Conservation (phyloP, 2,329 filamentous ascomycete species). For the Ophiostoma pallidulum region DNA sequence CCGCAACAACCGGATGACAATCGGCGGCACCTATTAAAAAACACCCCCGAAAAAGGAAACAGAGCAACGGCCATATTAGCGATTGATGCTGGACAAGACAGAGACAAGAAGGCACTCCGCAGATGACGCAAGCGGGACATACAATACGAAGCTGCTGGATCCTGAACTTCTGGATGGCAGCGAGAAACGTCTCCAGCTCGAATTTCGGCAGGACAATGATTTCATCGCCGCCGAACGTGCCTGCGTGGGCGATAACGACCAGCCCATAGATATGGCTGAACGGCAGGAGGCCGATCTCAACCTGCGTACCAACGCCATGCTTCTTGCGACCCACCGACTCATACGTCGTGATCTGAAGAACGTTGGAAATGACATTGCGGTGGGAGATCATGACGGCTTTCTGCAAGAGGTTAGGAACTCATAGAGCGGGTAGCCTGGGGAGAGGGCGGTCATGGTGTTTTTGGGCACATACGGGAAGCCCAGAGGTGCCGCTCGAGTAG, state of each 20-base stretch:
- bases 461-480: constrained; percentile 43
- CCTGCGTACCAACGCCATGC: constrained; percentile 24
- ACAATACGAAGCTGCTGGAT: constrained; percentile 58
- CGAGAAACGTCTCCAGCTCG: constrained; percentile 53
- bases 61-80: not conserved
- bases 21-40: constrained; percentile 60
- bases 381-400: constrained; percentile 76
- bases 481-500: constrained; percentile 63
- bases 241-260: constrained; percentile 57
- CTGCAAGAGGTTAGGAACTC: constrained; percentile 25
- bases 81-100: not conserved
- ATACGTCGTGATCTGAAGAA: constrained; percentile 48
- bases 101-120: not conserved
- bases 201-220: constrained; percentile 65
- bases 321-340: constrained; percentile 25
- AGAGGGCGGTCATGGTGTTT: not conserved
- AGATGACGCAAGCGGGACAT: constrained; percentile 21
- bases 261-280: constrained; percentile 72
- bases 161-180: constrained; percentile 56
- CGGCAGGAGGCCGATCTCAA: constrained; percentile 56
- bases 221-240: constrained; percentile 60
- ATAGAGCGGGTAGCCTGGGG: not conserved
- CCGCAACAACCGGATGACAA: constrained; percentile 67
- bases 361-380: constrained; percentile 64
- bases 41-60: not conserved